Base-by-base conservation (phyloP, 805 yeast genomes). In the Ogataea minuta region DNA sequence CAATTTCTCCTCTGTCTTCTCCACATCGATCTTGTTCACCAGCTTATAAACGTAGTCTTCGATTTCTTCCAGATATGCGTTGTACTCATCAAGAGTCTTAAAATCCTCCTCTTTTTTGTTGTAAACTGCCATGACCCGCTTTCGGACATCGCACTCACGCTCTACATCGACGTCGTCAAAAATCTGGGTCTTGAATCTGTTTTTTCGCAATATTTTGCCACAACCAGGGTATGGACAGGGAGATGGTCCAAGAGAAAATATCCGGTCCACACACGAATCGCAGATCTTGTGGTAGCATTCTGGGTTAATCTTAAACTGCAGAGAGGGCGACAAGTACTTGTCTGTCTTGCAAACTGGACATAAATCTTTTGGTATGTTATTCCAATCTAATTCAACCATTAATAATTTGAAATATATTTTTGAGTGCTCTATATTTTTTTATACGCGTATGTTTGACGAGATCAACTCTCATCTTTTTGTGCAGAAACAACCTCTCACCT, bases 241-340 rank as follows among this genome's bases (percentile, higher is more conserved):
- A 0, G 96, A 93, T 0, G 99, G 99, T 3, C 99, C 99, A 35
- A 84, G 67, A 6, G 95, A 79, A 59, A 86, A 93, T 38, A 93
- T 90, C 49, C 99, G 75, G 62, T 93, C 98, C 29, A 91, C 98
- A 66, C 99, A 93, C 2, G 95, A 80, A 52, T 84, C 97, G 66
- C 99, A 93, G 62, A 93, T 91, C 70, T 88, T 91, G 60, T 93
- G 99, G 59, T 93, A 93, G 65, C 99, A 93, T 62, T 93, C 99
- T 0, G 98, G 95, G 54, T 93, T 93, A 48, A 93, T 89, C 39
- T 91, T 76, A 58, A 93, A 91, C 49, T 75, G 79, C 82, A 93
- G 84, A 52, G 90, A 88, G 17, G 98, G 98, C 31, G 95, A 87
- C 45, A 93, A 71, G 62, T 93, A 93, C 60, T 90, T 70, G 64